A percentile compares a stretch with the other conserved stretches of the same genome.
Conservation (phyloP, 148 eudicot genomes). For the Rhododendron williamsianum region DNA sequence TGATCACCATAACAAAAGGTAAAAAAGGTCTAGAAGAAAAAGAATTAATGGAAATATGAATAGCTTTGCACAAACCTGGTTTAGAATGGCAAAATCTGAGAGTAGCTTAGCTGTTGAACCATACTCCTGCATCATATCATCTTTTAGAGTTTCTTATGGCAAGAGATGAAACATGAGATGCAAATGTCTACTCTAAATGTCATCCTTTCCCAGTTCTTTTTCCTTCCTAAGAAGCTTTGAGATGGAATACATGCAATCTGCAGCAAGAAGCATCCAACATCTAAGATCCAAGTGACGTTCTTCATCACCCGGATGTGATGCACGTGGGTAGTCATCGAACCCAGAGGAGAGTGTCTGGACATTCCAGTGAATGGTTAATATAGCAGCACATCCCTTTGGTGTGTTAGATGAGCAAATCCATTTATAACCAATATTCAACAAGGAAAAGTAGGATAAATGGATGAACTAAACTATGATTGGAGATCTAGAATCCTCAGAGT, state of each 20-base stretch:
- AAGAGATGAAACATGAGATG: constrained; percentile 11
- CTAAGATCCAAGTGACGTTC: constrained; percentile 98
- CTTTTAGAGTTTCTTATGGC: constrained; percentile 8
- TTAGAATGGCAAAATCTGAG: constrained; percentile 76
- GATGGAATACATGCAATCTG: constrained; percentile 77
- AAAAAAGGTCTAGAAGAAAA: not conserved
- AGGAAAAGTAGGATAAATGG: not conserved
- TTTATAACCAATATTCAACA: not conserved
- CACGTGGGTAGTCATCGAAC: constrained; percentile 98
- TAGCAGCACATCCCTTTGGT: not conserved
- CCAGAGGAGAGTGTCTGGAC: constrained; percentile 82
- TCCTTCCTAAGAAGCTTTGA: constrained; percentile 48
- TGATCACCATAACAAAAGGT: not conserved
- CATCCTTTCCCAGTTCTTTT: constrained; percentile 48
- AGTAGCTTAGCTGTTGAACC: constrained; percentile 50
- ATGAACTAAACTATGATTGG: not conserved
- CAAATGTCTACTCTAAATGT: not conserved
- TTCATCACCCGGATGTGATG: constrained; percentile 90
- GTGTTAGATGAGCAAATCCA: not conserved
- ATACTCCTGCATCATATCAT: constrained; percentile 59
- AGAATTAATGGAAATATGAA: not conserved
- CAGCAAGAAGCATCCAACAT: constrained; percentile 99
- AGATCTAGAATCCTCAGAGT: not conserved
- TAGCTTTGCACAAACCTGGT: constrained; percentile 52
- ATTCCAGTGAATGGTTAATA: constrained; percentile 13